Evolutionary conservation across 1,284 basidiomycete genomes (phyloP).

Genomic region (Microbotryum intermedium): DNA sequence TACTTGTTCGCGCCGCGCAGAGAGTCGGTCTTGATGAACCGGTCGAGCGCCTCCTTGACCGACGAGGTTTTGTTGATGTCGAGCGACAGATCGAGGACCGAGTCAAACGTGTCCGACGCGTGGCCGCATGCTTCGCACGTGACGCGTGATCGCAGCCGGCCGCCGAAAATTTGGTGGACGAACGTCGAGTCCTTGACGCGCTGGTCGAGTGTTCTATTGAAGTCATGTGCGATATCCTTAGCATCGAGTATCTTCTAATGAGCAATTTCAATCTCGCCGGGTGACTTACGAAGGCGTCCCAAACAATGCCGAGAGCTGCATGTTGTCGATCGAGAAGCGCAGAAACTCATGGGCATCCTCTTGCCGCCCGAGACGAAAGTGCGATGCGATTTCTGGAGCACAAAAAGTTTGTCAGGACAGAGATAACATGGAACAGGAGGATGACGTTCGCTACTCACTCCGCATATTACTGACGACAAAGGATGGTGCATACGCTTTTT

Average conservation of each 20-base stretch:
- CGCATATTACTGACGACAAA: conserved; percentile 27
- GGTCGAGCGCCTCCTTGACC: conserved; percentile 66
- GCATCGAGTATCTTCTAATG: neutral
- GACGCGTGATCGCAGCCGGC: conserved; percentile 82
- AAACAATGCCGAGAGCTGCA: conserved; percentile 27
- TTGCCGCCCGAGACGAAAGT: conserved; percentile 81
- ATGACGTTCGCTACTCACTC: conserved; percentile 19
- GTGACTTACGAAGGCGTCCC: conserved; percentile 4
- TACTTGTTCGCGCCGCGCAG: conserved; percentile 91
- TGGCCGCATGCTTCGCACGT: conserved; percentile 74
- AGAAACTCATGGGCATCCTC: conserved; percentile 99
- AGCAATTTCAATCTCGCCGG: conserved; percentile 1
- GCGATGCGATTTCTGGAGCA: conserved; percentile 71
- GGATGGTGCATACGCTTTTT: conserved; percentile 15
- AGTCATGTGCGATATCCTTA: neutral
- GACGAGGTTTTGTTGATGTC: conserved; percentile 60
- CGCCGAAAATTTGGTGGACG: conserved; percentile 91
- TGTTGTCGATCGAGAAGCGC: conserved; percentile 77
- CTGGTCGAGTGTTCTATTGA: conserved; percentile 22
- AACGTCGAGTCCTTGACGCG: conserved; percentile 78
- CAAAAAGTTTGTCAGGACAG: neutral
- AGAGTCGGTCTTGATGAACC: conserved; percentile 73
- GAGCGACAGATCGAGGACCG: conserved; percentile 83
- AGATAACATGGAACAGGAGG: neutral
- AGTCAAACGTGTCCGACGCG: conserved; percentile 94